Conservation (phyloP, 192 early-diverging fungal genomes). For the Dispira simplex region DNA sequence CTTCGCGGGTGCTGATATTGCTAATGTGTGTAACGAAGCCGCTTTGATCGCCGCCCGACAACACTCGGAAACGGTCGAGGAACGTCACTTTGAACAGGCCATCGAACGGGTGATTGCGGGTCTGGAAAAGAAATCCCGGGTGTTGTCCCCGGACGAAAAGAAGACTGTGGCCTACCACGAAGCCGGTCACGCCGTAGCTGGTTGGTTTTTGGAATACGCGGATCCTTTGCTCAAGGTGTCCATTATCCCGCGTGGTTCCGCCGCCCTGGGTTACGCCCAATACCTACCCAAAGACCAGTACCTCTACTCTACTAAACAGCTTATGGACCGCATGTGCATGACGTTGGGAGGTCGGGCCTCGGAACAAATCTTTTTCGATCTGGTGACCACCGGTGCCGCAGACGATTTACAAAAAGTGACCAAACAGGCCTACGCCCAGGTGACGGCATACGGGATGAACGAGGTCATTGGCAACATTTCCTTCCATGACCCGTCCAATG, state of each 20-base stretch:
- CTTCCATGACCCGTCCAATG: constrained; percentile 50
- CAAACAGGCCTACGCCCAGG: constrained; percentile 91
- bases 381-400: constrained; percentile 92
- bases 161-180: constrained; percentile 99
- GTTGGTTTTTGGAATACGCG: constrained; percentile 94
- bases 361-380: constrained; percentile 85
- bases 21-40: constrained; percentile 98
- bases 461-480: constrained; percentile 70
- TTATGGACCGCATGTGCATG: constrained; percentile 88
- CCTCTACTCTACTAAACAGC: constrained; percentile 79
- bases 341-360: constrained; percentile 71
- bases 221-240: constrained; percentile 96
- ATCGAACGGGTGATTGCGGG: constrained; percentile 98
- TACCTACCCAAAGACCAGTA: constrained; percentile 97
- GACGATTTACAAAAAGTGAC: constrained; percentile 98
- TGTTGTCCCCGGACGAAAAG: constrained; percentile 93
- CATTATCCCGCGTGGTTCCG: constrained; percentile 92
- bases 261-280: constrained; percentile 96
- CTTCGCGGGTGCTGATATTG: constrained; percentile 95
- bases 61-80: constrained; percentile 56
- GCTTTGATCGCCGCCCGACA: constrained; percentile 91
- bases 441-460: constrained; percentile 94
- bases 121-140: constrained; percentile 92
- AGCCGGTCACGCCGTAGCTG: constrained; percentile 96
- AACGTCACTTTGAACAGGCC: constrained; percentile 90